Percentiles rank a stretch among this genome's conserved stretches.
Conservation (phyloP, 768 basidiomycete species). For the Hypsizygus marmoreus region DNA sequence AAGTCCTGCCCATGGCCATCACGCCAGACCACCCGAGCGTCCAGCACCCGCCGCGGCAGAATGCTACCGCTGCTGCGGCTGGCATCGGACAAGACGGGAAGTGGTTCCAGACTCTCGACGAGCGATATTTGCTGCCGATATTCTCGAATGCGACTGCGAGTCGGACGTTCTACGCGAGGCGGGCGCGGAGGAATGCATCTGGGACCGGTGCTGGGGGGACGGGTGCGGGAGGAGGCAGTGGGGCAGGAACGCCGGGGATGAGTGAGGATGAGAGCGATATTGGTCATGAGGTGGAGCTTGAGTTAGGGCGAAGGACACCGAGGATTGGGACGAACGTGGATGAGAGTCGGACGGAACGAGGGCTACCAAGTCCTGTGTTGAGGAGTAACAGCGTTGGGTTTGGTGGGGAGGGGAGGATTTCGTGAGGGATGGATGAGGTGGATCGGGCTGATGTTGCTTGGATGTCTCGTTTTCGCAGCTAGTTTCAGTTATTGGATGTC, state of each 20-base stretch:
- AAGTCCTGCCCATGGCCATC: constrained; percentile 77
- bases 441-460: not conserved
- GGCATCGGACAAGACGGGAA: constrained; percentile 72
- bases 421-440: constrained; percentile 13
- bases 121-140: constrained; percentile 89
- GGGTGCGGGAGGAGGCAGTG: constrained; percentile 31
- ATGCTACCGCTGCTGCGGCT: constrained; percentile 16
- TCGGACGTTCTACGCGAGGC: constrained; percentile 80
- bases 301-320: constrained; percentile 20
- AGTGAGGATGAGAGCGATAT: constrained; percentile 42
- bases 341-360: constrained; percentile 62
- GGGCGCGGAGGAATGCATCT: constrained; percentile 53
- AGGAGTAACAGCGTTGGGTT: constrained; percentile 35
- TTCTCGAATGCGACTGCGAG: constrained; percentile 93
- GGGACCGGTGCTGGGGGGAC: constrained; percentile 35
- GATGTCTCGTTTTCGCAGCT: constrained; percentile 4
- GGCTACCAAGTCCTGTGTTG: constrained; percentile 64
- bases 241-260: constrained; percentile 36
- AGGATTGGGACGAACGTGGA: constrained; percentile 33
- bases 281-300: constrained; percentile 47
- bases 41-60: constrained; percentile 25
- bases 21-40: constrained; percentile 35
- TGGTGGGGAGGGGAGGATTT: constrained; percentile 21
- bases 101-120: constrained; percentile 96
- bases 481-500: constrained; percentile 3